Evolutionary conservation across 805 yeast species (phyloP).

Genomic region (Kluyveromyces nonfermentans): DNA sequence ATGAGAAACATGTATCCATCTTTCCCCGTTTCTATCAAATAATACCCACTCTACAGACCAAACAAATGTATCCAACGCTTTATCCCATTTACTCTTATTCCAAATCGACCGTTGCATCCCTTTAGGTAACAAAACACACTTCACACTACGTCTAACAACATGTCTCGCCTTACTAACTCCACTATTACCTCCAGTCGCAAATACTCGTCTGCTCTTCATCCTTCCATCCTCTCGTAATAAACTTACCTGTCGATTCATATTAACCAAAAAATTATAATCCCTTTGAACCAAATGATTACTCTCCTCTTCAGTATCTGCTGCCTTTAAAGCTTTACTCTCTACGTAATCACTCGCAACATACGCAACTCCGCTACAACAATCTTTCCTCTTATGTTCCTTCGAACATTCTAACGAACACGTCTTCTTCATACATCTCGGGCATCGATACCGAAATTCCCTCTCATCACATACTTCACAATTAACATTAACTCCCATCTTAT

Average conservation of each 20-base stretch:
- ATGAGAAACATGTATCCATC: conserved; percentile 31
- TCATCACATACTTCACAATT: conserved; percentile 40
- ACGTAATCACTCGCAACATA: conserved; percentile 51
- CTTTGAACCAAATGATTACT: conserved; percentile 47
- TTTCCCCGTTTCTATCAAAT: conserved; percentile 17
- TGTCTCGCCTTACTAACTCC: conserved; percentile 10
- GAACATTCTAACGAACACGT: conserved; percentile 72
- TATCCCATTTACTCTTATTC: conserved; percentile 67
- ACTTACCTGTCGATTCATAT: conserved; percentile 49
- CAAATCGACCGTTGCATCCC: conserved; percentile 63
- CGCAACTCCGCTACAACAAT: conserved; percentile 56
- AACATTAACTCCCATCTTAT: neutral
- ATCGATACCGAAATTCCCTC: conserved; percentile 49
- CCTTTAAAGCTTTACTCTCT: conserved; percentile 35
- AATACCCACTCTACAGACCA: conserved; percentile 79
- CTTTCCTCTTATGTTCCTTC: conserved; percentile 52
- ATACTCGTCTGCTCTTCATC: conserved; percentile 37
- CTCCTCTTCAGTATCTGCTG: conserved; percentile 32
- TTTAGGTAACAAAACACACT: conserved; percentile 50
- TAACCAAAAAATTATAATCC: conserved; percentile 69
- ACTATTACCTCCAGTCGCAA: conserved; percentile 11
- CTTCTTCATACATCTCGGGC: conserved; percentile 63
- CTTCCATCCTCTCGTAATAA: conserved; percentile 45
- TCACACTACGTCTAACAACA: conserved; percentile 52
- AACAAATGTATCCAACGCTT: conserved; percentile 45